Percentiles rank a stretch among this genome's conserved stretches.
These are phyloP conservation scores for Tricholoma bakamatsutake DNA, from an alignment of 768 basidiomycete species.

Conservation along the genomic window DNA sequence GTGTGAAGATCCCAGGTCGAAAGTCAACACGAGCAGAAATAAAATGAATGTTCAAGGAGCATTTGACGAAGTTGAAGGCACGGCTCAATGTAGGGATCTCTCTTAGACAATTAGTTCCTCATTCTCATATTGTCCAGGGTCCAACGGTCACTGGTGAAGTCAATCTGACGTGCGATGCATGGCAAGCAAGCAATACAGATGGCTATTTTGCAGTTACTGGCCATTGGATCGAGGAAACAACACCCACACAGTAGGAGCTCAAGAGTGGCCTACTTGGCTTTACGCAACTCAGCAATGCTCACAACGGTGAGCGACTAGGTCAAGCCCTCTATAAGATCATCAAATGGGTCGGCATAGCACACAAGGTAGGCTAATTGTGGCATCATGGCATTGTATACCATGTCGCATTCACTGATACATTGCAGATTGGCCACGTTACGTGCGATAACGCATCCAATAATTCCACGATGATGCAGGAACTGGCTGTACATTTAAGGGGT, in stretches of 20 bases:
- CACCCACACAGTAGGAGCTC: too few species aligned
- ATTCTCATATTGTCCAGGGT: too few species aligned
- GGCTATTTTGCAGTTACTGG: too few species aligned
- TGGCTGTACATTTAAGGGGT: too few species aligned
- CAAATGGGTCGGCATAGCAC: slow-evolving; percentile 18
- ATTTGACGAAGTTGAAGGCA: slow-evolving; percentile 1
- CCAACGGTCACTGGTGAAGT: too few species aligned
- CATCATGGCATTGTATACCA: not conserved
- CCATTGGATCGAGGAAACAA: too few species aligned
- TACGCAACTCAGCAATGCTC: slow-evolving; percentile 26
- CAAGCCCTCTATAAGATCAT: slow-evolving; percentile 17
- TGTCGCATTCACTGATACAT: not conserved
- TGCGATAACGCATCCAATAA: slow-evolving; percentile 32
- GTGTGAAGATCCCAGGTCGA: slow-evolving; percentile 28
- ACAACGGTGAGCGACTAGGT: slow-evolving; percentile 22
- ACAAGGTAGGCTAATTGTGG: slow-evolving; percentile 21
- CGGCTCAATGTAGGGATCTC: not conserved
- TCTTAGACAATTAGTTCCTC: too few species aligned
- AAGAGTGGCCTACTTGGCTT: slow-evolving; percentile 25
- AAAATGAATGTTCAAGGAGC: slow-evolving; percentile 22
- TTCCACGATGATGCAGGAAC: slow-evolving; percentile 21
- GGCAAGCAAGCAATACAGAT: too few species aligned
- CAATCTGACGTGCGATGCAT: too few species aligned
- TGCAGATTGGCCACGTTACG: slow-evolving; percentile 27
- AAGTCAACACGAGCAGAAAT: slow-evolving; percentile 22